Base-by-base conservation (phyloP, 2,329 filamentous ascomycete genomes). In the Cladosporium phlei region DNA sequence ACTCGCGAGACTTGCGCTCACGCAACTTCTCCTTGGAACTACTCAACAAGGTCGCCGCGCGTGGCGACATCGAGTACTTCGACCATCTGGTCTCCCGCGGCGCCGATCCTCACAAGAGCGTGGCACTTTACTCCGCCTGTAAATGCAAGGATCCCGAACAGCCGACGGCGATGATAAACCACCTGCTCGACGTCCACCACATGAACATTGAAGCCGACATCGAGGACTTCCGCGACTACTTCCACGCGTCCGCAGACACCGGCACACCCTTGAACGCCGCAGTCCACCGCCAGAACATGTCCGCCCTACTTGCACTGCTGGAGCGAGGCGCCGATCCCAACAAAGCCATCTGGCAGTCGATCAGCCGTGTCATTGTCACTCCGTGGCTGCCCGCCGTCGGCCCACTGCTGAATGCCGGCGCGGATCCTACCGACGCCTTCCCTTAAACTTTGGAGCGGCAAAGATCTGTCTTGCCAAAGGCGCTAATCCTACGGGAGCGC, bases 1-100 rank as follows among this genome's bases (percentile, higher is more conserved):
- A 48, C n/a, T 38, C 38, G 10, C 45, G n/a, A 14, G 32, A 43
- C 1, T 25, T 32, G 12, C 24, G 49, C 14, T 38, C n/a, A n/a
- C n/a, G n/a, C n/a, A 46, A 51, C 11, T 17, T 42, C 30, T 53
- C 51, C 2, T 9, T 44, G n/a, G 35, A 53, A 14, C 11, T 51
- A 3, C 24, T 53, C 3, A 46, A 49, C 28, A 40, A 25, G 4
- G 42, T 49, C 4, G 46, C 48, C 4, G 51, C 51, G 9, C 35
- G 25, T 4, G 46, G 48, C 7, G 37, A 53, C n/a, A 29, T 53
- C 14, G 45, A 43, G 21, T 14, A 49, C n/a, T 45, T 53, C 24
- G 34, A 49, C 22, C 40, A 51, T 16, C 37, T 53, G 8, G 48
- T 51, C 1, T 14, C 25, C 9, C 34, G 49, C 29, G 51, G 49